Evolutionary conservation across 2,329 filamentous ascomycete species (phyloP).

Genomic region (Colletotrichum incanum): DNA sequence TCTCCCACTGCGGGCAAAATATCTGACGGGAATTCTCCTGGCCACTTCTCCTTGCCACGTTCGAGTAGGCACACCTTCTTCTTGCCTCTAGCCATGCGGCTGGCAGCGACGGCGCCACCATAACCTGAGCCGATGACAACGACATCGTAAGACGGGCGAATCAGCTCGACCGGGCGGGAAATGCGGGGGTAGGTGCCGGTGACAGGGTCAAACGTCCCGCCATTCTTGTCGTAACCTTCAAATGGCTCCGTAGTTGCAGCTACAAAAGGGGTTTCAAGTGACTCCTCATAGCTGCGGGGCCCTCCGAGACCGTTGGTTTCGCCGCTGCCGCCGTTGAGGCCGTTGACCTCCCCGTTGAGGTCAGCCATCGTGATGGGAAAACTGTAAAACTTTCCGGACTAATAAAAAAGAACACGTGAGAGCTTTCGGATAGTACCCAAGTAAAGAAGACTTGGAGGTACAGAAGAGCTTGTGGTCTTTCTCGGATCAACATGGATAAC

Average conservation of each 20-base stretch:
- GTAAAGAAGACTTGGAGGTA: neutral
- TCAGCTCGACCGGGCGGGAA: slow-evolving; percentile 54
- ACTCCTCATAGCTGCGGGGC: neutral
- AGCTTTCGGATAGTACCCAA: neutral
- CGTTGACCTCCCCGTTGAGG: slow-evolving; percentile 11
- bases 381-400: neutral
- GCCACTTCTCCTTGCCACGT: slow-evolving; percentile 62
- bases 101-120: slow-evolving; percentile 64
- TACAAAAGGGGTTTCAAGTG: neutral
- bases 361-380: slow-evolving; percentile 7
- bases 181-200: slow-evolving; percentile 52
- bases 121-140: slow-evolving; percentile 66
- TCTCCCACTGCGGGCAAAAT: slow-evolving; percentile 52
- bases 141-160: slow-evolving; percentile 60
- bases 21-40: slow-evolving; percentile 59
- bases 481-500: neutral
- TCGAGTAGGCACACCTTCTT: slow-evolving; percentile 61
- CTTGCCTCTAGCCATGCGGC: slow-evolving; percentile 57
- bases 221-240: neutral
- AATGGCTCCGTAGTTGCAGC: neutral
- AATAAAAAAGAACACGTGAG: neutral
- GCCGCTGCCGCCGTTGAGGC: slow-evolving; percentile 17
- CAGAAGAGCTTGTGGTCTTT: neutral
- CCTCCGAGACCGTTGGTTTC: neutral
- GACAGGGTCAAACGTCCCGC: slow-evolving; percentile 23